Evolutionary conservation across 129 eudicot genomes (phyloP).

Genomic region (Lactuca saligna): DNA sequence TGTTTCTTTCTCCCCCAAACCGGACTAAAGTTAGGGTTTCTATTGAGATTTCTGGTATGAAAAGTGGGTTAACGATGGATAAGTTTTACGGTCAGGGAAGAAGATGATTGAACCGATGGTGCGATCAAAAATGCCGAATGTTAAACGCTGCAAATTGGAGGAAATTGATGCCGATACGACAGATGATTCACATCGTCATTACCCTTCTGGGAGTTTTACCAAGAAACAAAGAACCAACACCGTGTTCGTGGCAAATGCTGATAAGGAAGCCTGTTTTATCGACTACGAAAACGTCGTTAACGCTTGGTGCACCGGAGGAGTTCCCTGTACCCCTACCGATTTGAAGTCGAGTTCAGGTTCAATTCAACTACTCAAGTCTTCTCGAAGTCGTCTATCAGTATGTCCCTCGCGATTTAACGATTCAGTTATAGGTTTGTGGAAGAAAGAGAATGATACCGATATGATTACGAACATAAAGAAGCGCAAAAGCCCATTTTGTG

Average conservation of each 20-base stretch:
- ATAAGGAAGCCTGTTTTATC: conserved; percentile 9
- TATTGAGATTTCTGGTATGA: conserved; percentile 6
- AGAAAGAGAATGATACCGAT: conserved; percentile 42
- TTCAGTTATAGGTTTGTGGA: conserved; percentile 54
- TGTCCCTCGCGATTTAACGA: conserved; percentile 56
- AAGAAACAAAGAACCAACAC: conserved; percentile 35
- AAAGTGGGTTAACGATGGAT: conserved; percentile 23
- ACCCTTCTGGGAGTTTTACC: conserved; percentile 9
- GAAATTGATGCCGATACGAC: conserved; percentile 24
- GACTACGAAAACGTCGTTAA: conserved; percentile 25
- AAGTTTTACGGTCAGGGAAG: conserved; percentile 50
- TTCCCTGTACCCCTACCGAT: conserved; percentile 15
- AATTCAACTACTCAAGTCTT: conserved; percentile 44
- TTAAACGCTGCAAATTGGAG: conserved; percentile 47
- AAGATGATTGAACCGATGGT: conserved; percentile 41
- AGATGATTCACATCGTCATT: conserved; percentile 18
- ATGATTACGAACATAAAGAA: conserved; percentile 31
- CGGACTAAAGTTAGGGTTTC: conserved; percentile 32
- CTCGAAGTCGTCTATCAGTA: conserved; percentile 54
- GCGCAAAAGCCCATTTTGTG: conserved; percentile 24
- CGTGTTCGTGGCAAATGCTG: conserved; percentile 3
- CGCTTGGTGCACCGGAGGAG: conserved; percentile 42
- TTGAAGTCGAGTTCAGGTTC: conserved; percentile 27
- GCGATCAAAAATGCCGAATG: conserved; percentile 47
- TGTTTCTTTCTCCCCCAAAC: background rate